Conservation (phyloP, 805 yeast species). For the Nakazawaea sp. region DNA sequence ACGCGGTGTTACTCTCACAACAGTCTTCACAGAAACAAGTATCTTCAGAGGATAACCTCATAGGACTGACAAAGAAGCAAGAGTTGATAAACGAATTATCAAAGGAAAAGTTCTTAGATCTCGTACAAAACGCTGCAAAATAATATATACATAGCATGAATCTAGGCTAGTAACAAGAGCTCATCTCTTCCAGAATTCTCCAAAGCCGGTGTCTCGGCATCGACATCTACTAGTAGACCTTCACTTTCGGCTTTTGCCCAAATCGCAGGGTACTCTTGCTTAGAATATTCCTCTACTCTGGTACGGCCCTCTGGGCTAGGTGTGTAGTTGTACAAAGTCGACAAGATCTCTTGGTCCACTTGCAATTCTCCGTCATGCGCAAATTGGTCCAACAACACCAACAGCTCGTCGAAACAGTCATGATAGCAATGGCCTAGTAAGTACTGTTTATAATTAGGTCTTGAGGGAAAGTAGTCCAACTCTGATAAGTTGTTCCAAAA, state of each 20-base stretch:
- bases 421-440: constrained; percentile 66
- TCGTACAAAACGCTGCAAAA: constrained; percentile 75
- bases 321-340: constrained; percentile 42
- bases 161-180: neutral
- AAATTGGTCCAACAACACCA: constrained; percentile 39
- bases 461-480: constrained; percentile 41
- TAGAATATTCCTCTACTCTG: constrained; percentile 33
- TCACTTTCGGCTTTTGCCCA: constrained; percentile 31
- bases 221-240: constrained; percentile 21
- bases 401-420: constrained; percentile 52
- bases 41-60: constrained; percentile 27
- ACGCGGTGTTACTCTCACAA: constrained; percentile 79
- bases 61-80: constrained; percentile 45
- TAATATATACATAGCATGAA: neutral
- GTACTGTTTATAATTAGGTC: constrained; percentile 49
- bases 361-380: constrained; percentile 37
- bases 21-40: constrained; percentile 47
- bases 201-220: constrained; percentile 25
- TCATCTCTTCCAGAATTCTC: constrained; percentile 13
- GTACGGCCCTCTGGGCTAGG: constrained; percentile 27
- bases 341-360: constrained; percentile 36
- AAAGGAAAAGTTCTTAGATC: constrained; percentile 82
- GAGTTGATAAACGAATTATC: constrained; percentile 70
- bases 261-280: constrained; percentile 20
- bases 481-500: constrained; percentile 56